phyloP scores from a whole-genome alignment of 2,329 filamentous ascomycete species.

The Diaporthe australafricana region DNA sequence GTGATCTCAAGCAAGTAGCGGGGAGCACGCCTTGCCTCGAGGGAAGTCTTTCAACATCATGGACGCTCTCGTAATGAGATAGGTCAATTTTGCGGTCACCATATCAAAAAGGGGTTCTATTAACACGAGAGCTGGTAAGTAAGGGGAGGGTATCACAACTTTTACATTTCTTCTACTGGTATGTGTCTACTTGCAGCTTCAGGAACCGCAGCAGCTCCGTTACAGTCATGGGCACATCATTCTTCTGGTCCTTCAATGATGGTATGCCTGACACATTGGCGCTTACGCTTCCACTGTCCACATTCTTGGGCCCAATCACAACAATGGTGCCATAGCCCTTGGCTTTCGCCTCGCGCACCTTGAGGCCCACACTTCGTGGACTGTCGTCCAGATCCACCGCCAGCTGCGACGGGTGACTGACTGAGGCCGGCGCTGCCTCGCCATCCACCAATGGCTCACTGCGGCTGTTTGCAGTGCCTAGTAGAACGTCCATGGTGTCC shows the following conservation, averaged over 20 bases:
- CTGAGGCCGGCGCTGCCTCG: constrained; percentile 52
- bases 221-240: constrained; percentile 55
- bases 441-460: constrained; percentile 46
- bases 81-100: neutral
- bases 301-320: constrained; percentile 76
- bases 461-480: constrained; percentile 54
- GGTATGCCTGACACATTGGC: constrained; percentile 55
- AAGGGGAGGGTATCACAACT: constrained; percentile 27
- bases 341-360: constrained; percentile 76
- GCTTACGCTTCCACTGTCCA: constrained; percentile 67
- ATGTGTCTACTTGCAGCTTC: constrained; percentile 58
- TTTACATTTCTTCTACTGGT: constrained; percentile 52
- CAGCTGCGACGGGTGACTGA: constrained; percentile 66
- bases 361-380: constrained; percentile 71
- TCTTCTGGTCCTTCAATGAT: constrained; percentile 43
- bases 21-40: neutral
- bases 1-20: neutral
- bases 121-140: too few relatives aligned
- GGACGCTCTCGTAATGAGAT: neutral
- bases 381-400: constrained; percentile 78
- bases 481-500: constrained; percentile 60
- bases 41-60: too few relatives aligned
- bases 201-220: constrained; percentile 58
- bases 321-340: constrained; percentile 81
- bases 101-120: neutral